Evolutionary conservation across 805 yeast genomes (phyloP), one percentile per base, ranked within the genome.

Genomic region (Candida pseudofarinosa): DNA sequence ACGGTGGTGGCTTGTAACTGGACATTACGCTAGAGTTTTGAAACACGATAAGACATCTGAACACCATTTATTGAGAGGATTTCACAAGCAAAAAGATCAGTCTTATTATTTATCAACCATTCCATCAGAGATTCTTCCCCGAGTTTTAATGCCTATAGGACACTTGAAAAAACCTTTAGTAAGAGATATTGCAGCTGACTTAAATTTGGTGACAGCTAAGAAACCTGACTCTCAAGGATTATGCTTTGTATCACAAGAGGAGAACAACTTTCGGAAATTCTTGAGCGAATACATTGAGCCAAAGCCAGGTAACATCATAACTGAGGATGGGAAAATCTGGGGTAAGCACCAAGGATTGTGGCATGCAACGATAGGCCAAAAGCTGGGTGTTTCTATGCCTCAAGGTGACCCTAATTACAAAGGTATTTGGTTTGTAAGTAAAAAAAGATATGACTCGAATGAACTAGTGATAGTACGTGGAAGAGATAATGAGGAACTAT

Each of bases 331-430:
- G 3, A 67, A 64, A 40, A 71, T 79, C 0, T 88, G 93, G 79
- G 98, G 97, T 0, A 53, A 61, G 38, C 99, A 93, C 60, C 66
- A 75, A 19, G 99, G 99, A 0, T 59, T 93, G 7, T 93, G 98
- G 98, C 80, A 85, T 37, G 91, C 88, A n/a, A 93, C 99, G 0
- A 80, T 91, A 17, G 99, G 99, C 0, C 98, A 93, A 63, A 78
- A 82, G 48, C 75, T 83, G 14, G 81, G 90, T 3, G 63, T 89
- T 1, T 74, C 88, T 0, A 77, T 91, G 86, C 97, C 97, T 0
- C 98, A 93, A 59, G 91, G 90, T 0, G 82, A 85, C 50, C 90
- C 90, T 0, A 58, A 61, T 4, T 81, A 76, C 50, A 69, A 76
- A 35, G 98, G 98, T 0, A 70, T 78, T 1, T 93, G 99, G 99